Percentiles rank a stretch among this genome's conserved stretches.
Evolutionary conservation across 192 early-diverging fungal genomes (phyloP).

Genomic region (Coemansia sp.): DNA sequence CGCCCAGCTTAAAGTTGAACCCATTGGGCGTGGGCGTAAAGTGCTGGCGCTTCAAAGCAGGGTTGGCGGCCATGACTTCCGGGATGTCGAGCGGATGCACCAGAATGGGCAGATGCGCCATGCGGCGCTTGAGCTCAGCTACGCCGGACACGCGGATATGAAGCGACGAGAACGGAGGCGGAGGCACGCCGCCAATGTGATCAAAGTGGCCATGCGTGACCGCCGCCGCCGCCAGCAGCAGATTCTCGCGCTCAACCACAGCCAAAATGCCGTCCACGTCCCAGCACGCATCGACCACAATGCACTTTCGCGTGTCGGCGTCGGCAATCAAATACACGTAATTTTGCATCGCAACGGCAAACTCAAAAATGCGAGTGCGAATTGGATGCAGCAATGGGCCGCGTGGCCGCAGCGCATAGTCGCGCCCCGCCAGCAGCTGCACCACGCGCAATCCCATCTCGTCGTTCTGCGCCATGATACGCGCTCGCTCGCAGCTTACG

Average conservation of each 20-base stretch:
- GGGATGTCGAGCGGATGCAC: constrained; percentile 77
- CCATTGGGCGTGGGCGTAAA: constrained; percentile 64
- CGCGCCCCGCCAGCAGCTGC: constrained; percentile 70
- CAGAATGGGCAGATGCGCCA: constrained; percentile 73
- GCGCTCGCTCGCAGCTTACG: constrained; percentile 54
- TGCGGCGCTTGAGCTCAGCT: constrained; percentile 66
- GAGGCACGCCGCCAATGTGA: constrained; percentile 83
- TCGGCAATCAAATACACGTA: constrained; percentile 82
- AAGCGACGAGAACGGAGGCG: constrained; percentile 78
- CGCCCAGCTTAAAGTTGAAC: constrained; percentile 55
- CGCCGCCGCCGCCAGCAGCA: constrained; percentile 70
- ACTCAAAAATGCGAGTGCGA: constrained; percentile 71
- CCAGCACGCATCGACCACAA: constrained; percentile 93
- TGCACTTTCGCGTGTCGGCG: constrained; percentile 62
- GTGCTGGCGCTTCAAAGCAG: constrained; percentile 57
- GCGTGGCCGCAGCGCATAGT: constrained; percentile 61
- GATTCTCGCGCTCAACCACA: constrained; percentile 57
- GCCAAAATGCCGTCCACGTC: constrained; percentile 82
- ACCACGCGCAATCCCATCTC: constrained; percentile 62
- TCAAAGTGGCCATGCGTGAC: constrained; percentile 88
- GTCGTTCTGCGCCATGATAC: constrained; percentile 59
- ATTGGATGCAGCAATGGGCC: constrained; percentile 62
- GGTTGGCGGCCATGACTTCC: constrained; percentile 66
- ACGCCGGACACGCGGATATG: constrained; percentile 79
- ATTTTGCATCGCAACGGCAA: constrained; percentile 81